Evolutionary conservation across 371 early-diverging fungal species (phyloP), one percentile per base, ranked within the genome.

Genomic region (Actinomortierella ambigua): DNA sequence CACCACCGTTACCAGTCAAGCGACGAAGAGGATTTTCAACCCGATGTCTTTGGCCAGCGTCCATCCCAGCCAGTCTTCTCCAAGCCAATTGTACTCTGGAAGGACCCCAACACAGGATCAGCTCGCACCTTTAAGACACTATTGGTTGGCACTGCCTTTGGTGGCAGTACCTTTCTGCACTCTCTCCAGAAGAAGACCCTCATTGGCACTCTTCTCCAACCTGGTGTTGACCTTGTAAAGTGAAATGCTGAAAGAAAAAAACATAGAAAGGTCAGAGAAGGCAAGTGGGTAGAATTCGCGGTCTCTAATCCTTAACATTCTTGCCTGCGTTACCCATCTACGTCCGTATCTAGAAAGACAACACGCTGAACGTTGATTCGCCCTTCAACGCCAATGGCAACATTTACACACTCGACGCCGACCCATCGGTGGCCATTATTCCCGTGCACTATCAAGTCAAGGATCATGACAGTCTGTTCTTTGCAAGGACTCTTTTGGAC

Each of bases 291-390:
- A n/a, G n/a, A n/a, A n/a, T n/a, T n/a, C n/a, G n/a, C n/a, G n/a
- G n/a, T n/a, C n/a, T n/a, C n/a, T n/a, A n/a, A n/a, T n/a, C n/a
- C n/a, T n/a, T n/a, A n/a, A n/a, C n/a, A n/a, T n/a, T n/a, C n/a
- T n/a, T n/a, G n/a, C n/a, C n/a, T n/a, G n/a, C n/a, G n/a, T n/a
- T n/a, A n/a, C n/a, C n/a, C n/a, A n/a, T n/a, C n/a, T n/a, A n/a
- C n/a, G n/a, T n/a, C n/a, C n/a, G n/a, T n/a, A n/a, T n/a, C n/a
- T 56, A 70, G 73, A 73, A 73, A 61, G 68, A 73, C 28, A 63
- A 71, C 51, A 28, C 59, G 14, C 48, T 43, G 8, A 63, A 73
- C 14, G 20, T 66, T 34, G 57, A 65, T 51, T 49, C 73, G 2
- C 63, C 63, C 2, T 44, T 63, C 20, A 73, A 73, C 15, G 66